Evolutionary conservation across 2,329 filamentous ascomycete species (phyloP).

Genomic region (Blastomyces parvus): DNA sequence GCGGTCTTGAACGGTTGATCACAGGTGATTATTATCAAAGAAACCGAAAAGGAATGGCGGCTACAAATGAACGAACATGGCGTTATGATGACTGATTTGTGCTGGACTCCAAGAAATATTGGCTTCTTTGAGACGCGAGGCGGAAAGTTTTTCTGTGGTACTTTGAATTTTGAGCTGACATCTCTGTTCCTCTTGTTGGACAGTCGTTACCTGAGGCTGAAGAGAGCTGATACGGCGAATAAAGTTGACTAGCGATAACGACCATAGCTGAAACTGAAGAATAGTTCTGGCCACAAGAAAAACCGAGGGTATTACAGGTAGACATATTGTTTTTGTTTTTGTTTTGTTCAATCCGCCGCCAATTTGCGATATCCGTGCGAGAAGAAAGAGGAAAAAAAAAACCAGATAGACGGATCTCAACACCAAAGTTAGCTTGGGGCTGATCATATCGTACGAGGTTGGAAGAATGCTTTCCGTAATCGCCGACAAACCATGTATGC

Average conservation of each 20-base stretch:
- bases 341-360: slow-evolving; percentile 32
- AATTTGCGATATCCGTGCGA: slow-evolving; percentile 32
- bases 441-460: slow-evolving; percentile 25
- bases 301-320: slow-evolving; percentile 38
- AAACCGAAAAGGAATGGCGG: slow-evolving; percentile 11
- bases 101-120: neutral
- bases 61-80: slow-evolving; percentile 13
- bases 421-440: slow-evolving; percentile 4
- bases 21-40: slow-evolving; percentile 5
- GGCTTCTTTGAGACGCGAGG: neutral
- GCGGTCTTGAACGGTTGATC: slow-evolving; percentile 2
- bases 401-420: slow-evolving; percentile 14
- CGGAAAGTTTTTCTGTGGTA: slow-evolving; percentile 5
- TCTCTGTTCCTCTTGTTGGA: slow-evolving; percentile 20
- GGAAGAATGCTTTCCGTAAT: slow-evolving; percentile 25
- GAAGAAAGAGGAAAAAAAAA: slow-evolving; percentile 28
- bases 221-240: slow-evolving; percentile 31
- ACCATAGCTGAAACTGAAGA: slow-evolving; percentile 31
- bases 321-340: slow-evolving; percentile 24
- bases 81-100: slow-evolving; percentile 4
- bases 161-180: slow-evolving; percentile 8
- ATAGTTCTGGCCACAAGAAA: slow-evolving; percentile 37
- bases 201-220: slow-evolving; percentile 34
- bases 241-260: slow-evolving; percentile 34
- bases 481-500: slow-evolving; percentile 26